A percentile compares a stretch with the other conserved stretches of the same genome.
Evolutionary conservation across 108 stramenopile genomes (phyloP).

Genomic region (Skeletonema marinoi): DNA sequence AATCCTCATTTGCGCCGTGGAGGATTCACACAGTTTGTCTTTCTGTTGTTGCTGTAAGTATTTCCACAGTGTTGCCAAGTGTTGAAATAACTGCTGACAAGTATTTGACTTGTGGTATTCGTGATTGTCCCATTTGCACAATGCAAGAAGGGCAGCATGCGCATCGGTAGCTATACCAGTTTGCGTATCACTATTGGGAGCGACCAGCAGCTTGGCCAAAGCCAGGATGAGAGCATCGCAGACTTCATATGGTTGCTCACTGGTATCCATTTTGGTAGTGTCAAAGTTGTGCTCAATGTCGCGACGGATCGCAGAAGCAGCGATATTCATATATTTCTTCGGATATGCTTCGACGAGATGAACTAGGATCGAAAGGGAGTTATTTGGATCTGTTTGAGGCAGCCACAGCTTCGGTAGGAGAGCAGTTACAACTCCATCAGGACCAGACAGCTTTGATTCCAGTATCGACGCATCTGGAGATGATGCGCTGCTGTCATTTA

Average conservation of each 20-base stretch:
- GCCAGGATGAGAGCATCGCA: constrained; percentile 32
- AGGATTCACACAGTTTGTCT: constrained; percentile 15
- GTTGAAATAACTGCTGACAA: constrained; percentile 4
- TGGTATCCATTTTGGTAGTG: background rate
- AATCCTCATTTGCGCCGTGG: constrained; percentile 26
- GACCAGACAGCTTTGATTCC: constrained; percentile 27
- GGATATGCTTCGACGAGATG: constrained; percentile 24
- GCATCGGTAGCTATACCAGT: constrained; percentile 35
- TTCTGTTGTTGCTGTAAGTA: constrained; percentile 22
- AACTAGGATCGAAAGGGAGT: constrained; percentile 28
- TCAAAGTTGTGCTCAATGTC: constrained; percentile 19
- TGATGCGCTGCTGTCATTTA: background rate
- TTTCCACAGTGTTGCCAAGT: constrained; percentile 19
- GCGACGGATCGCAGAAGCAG: constrained; percentile 25
- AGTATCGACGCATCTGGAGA: constrained; percentile 7
- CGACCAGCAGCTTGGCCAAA: constrained; percentile 26
- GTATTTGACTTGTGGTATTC: constrained; percentile 5
- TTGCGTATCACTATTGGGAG: constrained; percentile 27
- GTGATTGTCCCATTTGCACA: constrained; percentile 25
- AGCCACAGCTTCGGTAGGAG: constrained; percentile 27
- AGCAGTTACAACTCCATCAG: constrained; percentile 16
- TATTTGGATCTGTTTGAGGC: background rate
- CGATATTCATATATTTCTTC: constrained; percentile 10
- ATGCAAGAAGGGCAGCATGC: constrained; percentile 16
- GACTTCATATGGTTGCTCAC: background rate